Evolutionary conservation across 108 stramenopile species (phyloP), one percentile per base, ranked within the genome.

Genomic region (Stephanodiscus minutulus): DNA sequence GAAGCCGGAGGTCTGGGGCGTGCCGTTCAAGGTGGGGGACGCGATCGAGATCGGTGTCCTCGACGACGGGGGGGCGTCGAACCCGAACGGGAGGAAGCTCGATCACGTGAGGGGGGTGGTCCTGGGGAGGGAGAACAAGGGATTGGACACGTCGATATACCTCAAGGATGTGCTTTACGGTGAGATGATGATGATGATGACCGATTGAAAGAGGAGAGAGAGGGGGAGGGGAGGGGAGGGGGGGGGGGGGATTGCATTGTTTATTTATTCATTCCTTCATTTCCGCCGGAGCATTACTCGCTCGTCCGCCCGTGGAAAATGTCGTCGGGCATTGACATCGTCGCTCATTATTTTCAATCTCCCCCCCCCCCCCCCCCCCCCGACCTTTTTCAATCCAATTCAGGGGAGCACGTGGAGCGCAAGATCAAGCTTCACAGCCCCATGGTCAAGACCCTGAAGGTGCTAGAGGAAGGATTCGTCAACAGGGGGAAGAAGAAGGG

Each of bases 401-500:
- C 43, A 44, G 43, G 55, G 20, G 55, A 77, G 24, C 87, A 86
- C 41, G 79, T 94, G 33, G 93, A 94, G 29, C 84, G 93, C 29
- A 85, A 87, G 63, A 80, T 94, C 31, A 87, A 85, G 8, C 72
- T 94, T 73, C 86, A 90, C 66, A 87, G 85, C 28, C 93, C 93
- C 2, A 76, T 91, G 81, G 74, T 94, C 48, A 87, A 89, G 74
- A 78, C 76, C 1, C 59, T 88, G 37, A 91, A 80, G 59, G 86
- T 96, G 22, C 64, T 96, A 84, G 91, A 96, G 74, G 81, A 78
- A 59, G 88, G 90, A 57, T 95, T 93, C 81, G 85, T 93, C 47
- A 91, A 86, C 84, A 89, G 91, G 75, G 93, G 92, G 13, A 92
- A 88, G 81, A 82, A 85, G 56, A 94, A 93, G 87, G 91, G 94